Evolutionary conservation across 306 rosid species (phyloP).

Genomic region (Gleditsia sinensis): DNA sequence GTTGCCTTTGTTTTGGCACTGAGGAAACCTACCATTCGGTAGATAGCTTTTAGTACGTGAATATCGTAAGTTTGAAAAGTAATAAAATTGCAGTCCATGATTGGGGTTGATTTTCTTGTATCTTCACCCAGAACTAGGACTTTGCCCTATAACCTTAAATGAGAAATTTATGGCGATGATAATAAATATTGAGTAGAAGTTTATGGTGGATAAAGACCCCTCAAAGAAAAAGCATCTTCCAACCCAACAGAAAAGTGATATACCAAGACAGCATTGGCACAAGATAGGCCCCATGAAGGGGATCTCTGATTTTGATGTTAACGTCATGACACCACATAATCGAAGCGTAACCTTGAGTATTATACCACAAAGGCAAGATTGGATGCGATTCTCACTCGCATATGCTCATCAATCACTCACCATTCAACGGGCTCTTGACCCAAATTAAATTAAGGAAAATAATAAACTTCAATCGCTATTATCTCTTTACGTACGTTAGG

Average conservation of each 20-base stretch:
- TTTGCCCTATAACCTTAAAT: neutral
- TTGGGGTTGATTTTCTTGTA: conserved; percentile 18
- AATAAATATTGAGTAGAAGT: conserved; percentile 21
- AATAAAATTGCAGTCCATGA: neutral
- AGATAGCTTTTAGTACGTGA: conserved; percentile 1
- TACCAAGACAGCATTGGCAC: conserved; percentile 35
- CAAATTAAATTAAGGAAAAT: neutral
- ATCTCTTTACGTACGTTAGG: too few species aligned
- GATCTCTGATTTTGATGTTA: conserved; percentile 26
- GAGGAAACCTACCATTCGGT: neutral
- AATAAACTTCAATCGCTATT: too few species aligned
- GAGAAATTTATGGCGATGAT: conserved; percentile 22
- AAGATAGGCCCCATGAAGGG: conserved; percentile 39
- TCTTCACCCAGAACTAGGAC: conserved; percentile 20
- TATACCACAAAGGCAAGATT: neutral
- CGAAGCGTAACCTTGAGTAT: conserved; percentile 9
- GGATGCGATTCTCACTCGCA: too few species aligned
- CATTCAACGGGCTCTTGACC: neutral
- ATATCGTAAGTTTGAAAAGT: neutral
- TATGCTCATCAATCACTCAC: too few species aligned
- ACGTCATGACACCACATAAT: conserved; percentile 31
- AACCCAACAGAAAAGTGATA: conserved; percentile 25
- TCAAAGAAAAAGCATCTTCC: conserved; percentile 38
- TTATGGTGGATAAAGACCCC: conserved; percentile 40
- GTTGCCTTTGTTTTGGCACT: neutral